Conservation (phyloP, 495 filamentous ascomycete species). For the Tuber melanosporum region DNA sequence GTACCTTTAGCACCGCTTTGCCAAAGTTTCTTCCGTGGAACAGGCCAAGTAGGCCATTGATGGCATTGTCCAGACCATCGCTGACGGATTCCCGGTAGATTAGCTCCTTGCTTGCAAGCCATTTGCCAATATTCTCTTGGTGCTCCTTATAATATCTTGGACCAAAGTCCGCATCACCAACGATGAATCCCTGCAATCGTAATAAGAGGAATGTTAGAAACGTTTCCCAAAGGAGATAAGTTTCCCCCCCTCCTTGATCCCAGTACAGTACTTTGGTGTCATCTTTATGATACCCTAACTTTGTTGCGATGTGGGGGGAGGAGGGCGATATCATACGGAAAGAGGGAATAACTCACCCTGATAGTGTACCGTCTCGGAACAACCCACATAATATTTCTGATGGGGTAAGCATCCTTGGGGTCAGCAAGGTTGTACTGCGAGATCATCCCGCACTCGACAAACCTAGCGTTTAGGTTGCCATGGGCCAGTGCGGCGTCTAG, state of each 20-base stretch:
- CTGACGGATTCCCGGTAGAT: constrained; percentile 65
- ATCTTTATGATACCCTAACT: background rate
- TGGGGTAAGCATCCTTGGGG: constrained; percentile 55
- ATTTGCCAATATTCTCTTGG: constrained; percentile 72
- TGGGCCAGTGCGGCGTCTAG: constrained; percentile 66
- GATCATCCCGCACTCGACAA: constrained; percentile 59
- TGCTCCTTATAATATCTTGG: constrained; percentile 67
- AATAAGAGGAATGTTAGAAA: constrained; percentile 2
- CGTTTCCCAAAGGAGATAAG: background rate
- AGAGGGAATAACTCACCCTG: constrained; percentile 11
- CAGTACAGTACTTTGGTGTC: background rate
- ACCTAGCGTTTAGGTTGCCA: constrained; percentile 65
- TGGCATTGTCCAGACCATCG: constrained; percentile 73
- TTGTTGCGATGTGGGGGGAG: background rate
- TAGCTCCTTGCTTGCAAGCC: constrained; percentile 76
- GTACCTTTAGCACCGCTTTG: constrained; percentile 54
- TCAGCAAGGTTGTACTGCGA: constrained; percentile 66
- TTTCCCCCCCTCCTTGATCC: background rate
- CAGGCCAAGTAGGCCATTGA: constrained; percentile 79
- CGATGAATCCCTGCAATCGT: constrained; percentile 67
- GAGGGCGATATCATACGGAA: background rate
- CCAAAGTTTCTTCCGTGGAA: constrained; percentile 84
- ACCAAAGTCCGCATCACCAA: constrained; percentile 55
- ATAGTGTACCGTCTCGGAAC: constrained; percentile 49
- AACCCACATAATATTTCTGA: constrained; percentile 57